Conservation (phyloP, 495 filamentous ascomycete species). For the Penicillium ochrochloron region DNA sequence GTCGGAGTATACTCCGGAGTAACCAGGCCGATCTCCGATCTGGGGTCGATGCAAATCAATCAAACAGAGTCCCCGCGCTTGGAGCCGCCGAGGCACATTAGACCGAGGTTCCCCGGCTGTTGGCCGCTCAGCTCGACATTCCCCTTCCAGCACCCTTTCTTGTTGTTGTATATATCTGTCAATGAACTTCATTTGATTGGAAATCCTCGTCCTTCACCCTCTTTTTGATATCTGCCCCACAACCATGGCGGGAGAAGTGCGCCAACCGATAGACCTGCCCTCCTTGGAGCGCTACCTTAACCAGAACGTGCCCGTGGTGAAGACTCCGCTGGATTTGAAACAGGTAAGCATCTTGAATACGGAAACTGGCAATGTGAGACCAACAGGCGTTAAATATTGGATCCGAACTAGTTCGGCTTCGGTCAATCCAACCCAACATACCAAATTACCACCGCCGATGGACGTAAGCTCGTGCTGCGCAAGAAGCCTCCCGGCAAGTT, state of each 20-base stretch:
- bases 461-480: constrained; percentile 77
- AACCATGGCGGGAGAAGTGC: constrained; percentile 82
- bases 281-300: constrained; percentile 79
- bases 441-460: constrained; percentile 72
- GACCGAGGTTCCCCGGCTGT: constrained; percentile 38
- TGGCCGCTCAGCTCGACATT: constrained; percentile 2
- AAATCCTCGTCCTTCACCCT: constrained; percentile 8
- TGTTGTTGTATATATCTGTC: constrained; percentile 4
- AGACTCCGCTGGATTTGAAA: constrained; percentile 80
- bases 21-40: neutral
- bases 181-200: constrained; percentile 16
- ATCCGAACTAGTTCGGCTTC: constrained; percentile 76
- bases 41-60: neutral
- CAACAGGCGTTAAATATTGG: neutral
- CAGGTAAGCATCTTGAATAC: constrained; percentile 62
- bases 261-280: constrained; percentile 83
- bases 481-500: constrained; percentile 96
- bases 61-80: constrained; percentile 11
- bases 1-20: neutral
- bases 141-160: neutral
- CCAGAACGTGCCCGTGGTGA: constrained; percentile 75
- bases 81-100: constrained; percentile 22
- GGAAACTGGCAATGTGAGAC: neutral
- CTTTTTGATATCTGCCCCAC: neutral
- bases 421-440: constrained; percentile 98